Evolutionary conservation across 495 filamentous ascomycete genomes (phyloP), one percentile per base, ranked within the genome.

Genomic region (Neurospora africana): DNA sequence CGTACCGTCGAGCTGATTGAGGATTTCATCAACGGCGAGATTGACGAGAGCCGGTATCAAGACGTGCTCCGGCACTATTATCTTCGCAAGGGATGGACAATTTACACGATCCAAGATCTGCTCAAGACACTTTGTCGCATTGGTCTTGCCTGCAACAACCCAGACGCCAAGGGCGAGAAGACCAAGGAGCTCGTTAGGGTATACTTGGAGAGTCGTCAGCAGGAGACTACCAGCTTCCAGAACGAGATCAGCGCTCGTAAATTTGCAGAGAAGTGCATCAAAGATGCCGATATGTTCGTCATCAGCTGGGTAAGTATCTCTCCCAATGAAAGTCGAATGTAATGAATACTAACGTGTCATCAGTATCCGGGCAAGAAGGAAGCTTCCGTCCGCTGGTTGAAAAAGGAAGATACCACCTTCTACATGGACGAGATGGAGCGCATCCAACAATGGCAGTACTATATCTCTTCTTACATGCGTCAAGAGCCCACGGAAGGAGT

Each of bases 401-500:
- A 91, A 65, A 89, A 87, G 69, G 92, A 94, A 73, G 93, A 97
- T 74, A 87, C 89, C 5, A 96, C 93, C 0, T 91, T 95, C 76
- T 88, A 93, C 74, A 85, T 85, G 78, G 84, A 87, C 72, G 87
- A 89, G 74, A 85, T 89, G 81, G 83, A 86, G 75, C 84, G 83
- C 23, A 83, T 82, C 71, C 84, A 89, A 44, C 83, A 83, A 70
- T 98, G 95, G 95, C 91, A 92, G 68, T 94, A 95, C 84, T 99
- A 99, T 78, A 91, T 97, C 53, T 93, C 93, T 47, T 92, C 94
- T 11, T 99, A 91, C 81, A 90, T 91, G 68, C 91, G 92, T 78
- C 85, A 93, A 58, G 94, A 96, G 72, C 92, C 91, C 7, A 99
- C 96, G 17, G 96, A 99, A 80, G 92, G 92, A 36, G 86, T 98